Evolutionary conservation across 2,329 filamentous ascomycete species (phyloP).

Genomic region (Hypoxylon sp.): DNA sequence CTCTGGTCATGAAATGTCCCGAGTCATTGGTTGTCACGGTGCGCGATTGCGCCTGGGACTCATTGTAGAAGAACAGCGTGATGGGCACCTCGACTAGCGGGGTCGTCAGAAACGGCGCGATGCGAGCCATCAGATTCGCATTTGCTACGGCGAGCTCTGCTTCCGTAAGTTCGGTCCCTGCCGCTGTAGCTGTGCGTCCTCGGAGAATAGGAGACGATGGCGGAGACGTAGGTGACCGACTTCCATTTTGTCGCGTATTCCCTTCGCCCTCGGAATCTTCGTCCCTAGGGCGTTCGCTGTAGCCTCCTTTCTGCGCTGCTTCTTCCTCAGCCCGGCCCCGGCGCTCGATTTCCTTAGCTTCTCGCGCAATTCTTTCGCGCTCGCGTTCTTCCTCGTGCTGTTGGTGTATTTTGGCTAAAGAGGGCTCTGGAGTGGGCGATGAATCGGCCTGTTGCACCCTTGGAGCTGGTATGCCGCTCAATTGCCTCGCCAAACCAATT

Average conservation of each 20-base stretch:
- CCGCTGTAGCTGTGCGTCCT: conserved; percentile 54
- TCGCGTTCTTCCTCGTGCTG: conserved; percentile 67
- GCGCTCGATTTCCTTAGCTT: conserved; percentile 83
- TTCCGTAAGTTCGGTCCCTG: conserved; percentile 73
- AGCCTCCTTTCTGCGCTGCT: conserved; percentile 78
- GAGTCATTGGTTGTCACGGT: conserved; percentile 89
- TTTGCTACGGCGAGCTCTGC: conserved; percentile 86
- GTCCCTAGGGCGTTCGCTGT: conserved; percentile 75
- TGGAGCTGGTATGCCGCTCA: conserved; percentile 87
- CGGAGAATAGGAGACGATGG: conserved; percentile 62
- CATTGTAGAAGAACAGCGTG: conserved; percentile 96
- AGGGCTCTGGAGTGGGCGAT: conserved; percentile 40
- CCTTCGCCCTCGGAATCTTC: conserved; percentile 61
- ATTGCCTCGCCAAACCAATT: conserved; percentile 85
- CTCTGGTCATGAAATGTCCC: conserved; percentile 87
- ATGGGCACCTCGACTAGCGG: conserved; percentile 83
- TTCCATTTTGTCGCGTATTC: conserved; percentile 48
- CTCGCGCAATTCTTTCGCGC: conserved; percentile 77
- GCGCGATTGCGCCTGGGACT: conserved; percentile 83
- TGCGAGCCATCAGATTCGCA: conserved; percentile 85
- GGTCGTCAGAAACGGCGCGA: conserved; percentile 91
- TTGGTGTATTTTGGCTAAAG: conserved; percentile 55
- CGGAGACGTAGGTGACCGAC: conserved; percentile 52
- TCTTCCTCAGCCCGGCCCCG: conserved; percentile 80
- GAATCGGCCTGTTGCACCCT: conserved; percentile 58